A percentile compares a stretch with the other conserved stretches of the same genome.
These are phyloP conservation scores for Begonia loranthoides DNA, from an alignment of 306 rosid species.

Conservation along the genomic window DNA sequence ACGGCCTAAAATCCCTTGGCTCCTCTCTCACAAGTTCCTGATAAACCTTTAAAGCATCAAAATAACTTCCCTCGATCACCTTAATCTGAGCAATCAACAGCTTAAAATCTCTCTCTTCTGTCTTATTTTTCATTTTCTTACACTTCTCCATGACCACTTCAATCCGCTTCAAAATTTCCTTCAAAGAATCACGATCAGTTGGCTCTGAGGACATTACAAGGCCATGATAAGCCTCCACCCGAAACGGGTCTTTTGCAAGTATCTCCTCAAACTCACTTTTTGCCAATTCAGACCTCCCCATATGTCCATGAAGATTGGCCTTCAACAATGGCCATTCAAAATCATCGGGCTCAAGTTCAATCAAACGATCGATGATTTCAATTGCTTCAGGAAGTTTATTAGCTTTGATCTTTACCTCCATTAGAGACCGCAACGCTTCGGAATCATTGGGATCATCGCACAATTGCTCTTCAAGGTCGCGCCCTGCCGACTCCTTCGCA, in stretches of 20 bases:
- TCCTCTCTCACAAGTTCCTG: conserved; percentile 65
- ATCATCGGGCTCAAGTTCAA: conserved; percentile 58
- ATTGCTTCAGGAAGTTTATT: conserved; percentile 45
- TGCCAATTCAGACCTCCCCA: conserved; percentile 37
- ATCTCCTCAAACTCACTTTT: conserved; percentile 32
- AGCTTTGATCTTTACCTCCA: conserved; percentile 37
- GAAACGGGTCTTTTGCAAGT: conserved; percentile 40
- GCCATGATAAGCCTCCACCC: conserved; percentile 66
- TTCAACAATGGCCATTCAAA: conserved; percentile 50
- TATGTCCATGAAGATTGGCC: conserved; percentile 43
- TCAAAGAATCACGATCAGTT: conserved; percentile 15
- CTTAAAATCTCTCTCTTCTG: conserved; percentile 77
- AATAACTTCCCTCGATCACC: conserved; percentile 53
- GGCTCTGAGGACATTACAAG: conserved; percentile 43
- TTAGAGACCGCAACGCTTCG: conserved; percentile 38
- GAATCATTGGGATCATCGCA: conserved; percentile 24
- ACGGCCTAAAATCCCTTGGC: conserved; percentile 83
- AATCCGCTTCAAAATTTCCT: conserved; percentile 27
- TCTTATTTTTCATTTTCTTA: conserved; percentile 26
- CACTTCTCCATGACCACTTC: conserved; percentile 38
- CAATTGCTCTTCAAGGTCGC: conserved; percentile 30
- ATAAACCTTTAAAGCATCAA: conserved; percentile 58
- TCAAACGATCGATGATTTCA: conserved; percentile 30
- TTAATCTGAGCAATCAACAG: conserved; percentile 63
- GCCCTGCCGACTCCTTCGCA: conserved; percentile 10